Base-by-base conservation (phyloP, 176 grass and related monocot genomes). In the Saccharum officinarum region DNA sequence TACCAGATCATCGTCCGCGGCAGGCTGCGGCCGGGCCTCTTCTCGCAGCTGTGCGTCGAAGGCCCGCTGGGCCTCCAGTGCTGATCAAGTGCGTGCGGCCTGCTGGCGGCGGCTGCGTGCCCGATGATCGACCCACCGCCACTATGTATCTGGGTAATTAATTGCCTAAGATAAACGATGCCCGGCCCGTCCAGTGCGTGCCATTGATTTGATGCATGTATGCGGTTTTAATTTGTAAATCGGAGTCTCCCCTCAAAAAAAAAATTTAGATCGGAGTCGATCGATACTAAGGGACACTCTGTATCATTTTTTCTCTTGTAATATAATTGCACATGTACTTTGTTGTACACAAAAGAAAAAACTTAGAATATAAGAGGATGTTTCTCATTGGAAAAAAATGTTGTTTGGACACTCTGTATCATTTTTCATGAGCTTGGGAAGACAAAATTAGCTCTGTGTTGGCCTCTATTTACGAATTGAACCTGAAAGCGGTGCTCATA, bases 1-100 rank as follows among this genome's bases (percentile, higher is more conserved):
- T 81, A 2, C 34, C 6, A 42, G 15, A 74, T 87, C 85, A 54
- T 33, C 11, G 25, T 42, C 59, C 70, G 71, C 36, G 57, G 78
- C 70, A 41, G 37, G 60, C 23, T 75, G 7, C 0, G 1, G 7
- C 71, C 78, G 11, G 78, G 85, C 47, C 23, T 69, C 79, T 82
- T 87, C 79, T 68, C 79, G 47, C 7, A 59, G n/a, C 13, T 76
- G 7, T 82, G 86, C 79, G 12, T 5, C 46, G 86, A 87, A 1
- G 26, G 34, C 16, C 13, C 34, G 13, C 2, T 4, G 6, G 85
- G 85, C 25, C 60, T 87, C 69, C 4, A 40, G 16, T 81, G 78
- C 42, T 75, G n/a, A 83, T 33, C 10, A 25, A 13, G 16, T 8
- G 31, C 40, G 40, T 42, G 40, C 1, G 40, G 6, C 0, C 47